Conservation (phyloP, 805 yeast species). For the Ogataea corticis region DNA sequence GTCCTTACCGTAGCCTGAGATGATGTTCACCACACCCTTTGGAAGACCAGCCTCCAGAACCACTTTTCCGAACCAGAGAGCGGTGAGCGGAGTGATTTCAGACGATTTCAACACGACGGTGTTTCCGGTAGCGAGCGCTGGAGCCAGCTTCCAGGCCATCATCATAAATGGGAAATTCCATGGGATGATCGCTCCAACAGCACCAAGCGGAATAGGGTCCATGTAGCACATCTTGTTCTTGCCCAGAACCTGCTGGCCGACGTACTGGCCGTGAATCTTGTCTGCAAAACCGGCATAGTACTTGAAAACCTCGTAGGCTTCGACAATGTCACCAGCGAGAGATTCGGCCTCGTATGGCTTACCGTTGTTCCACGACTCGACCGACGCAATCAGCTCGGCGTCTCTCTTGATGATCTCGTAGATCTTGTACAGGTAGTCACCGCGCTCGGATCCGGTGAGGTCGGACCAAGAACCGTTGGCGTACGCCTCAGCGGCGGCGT, state of each 20-base stretch:
- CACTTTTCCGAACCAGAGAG: slow-evolving; percentile 62
- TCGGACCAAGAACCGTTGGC: slow-evolving; percentile 45
- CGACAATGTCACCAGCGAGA: slow-evolving; percentile 37
- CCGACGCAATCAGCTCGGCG: slow-evolving; percentile 48
- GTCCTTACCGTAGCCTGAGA: slow-evolving; percentile 70
- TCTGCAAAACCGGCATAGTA: slow-evolving; percentile 82
- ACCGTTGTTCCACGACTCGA: slow-evolving; percentile 61
- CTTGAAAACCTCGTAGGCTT: slow-evolving; percentile 45
- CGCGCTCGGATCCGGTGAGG: slow-evolving; percentile 52
- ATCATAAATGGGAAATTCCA: slow-evolving; percentile 83
- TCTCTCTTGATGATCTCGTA: slow-evolving; percentile 53
- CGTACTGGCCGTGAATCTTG: slow-evolving; percentile 65
- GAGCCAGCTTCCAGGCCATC: slow-evolving; percentile 78
- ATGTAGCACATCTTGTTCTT: slow-evolving; percentile 52
- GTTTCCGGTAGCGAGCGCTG: slow-evolving; percentile 75
- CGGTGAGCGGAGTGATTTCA: slow-evolving; percentile 73
- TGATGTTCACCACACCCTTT: slow-evolving; percentile 71
- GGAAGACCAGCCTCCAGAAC: slow-evolving; percentile 71
- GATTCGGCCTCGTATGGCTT: slow-evolving; percentile 51
- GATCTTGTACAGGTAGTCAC: slow-evolving; percentile 50
- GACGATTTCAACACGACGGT: slow-evolving; percentile 72
- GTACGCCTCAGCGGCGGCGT: slow-evolving; percentile 65
- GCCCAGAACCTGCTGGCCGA: slow-evolving; percentile 36
- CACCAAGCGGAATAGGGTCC: slow-evolving; percentile 63
- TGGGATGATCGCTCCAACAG: slow-evolving; percentile 79